phyloP scores from a whole-genome alignment of 169 alveolate genomes.

The Pseudocohnilembus persalinus region DNA sequence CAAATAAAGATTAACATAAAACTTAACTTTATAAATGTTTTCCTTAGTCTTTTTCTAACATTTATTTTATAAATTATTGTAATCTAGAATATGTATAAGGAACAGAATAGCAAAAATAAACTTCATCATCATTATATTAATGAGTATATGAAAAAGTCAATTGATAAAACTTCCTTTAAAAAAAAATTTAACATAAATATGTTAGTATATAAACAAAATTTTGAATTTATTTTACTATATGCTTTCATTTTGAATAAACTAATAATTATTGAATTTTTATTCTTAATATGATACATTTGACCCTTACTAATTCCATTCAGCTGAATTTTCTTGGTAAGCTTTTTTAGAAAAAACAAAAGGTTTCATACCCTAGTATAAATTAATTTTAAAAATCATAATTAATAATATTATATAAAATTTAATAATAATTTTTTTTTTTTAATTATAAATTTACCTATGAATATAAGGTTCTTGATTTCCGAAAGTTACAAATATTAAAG shows the following conservation, averaged over 20 bases:
- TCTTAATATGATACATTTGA: slow-evolving; percentile 50
- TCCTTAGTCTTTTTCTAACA: slow-evolving; percentile 36
- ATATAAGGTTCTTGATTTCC: slow-evolving; percentile 73
- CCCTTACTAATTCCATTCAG: slow-evolving; percentile 71
- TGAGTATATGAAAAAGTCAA: slow-evolving; percentile 69
- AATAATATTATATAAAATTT: background rate
- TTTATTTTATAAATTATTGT: slow-evolving; percentile 25
- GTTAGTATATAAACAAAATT: too few species aligned
- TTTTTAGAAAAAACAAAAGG: slow-evolving; percentile 48
- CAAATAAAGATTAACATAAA: slow-evolving; percentile 50
- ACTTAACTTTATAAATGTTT: slow-evolving; percentile 20
- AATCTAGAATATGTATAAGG: slow-evolving; percentile 84
- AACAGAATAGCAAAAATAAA: slow-evolving; percentile 78
- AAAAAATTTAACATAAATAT: too few species aligned
- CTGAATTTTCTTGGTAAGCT: slow-evolving; percentile 14
- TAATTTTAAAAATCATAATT: too few species aligned
- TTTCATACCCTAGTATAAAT: slow-evolving; percentile 80
- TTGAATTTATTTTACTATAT: background rate
- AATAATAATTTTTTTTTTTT: too few species aligned
- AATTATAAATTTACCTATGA: slow-evolving; percentile 35
- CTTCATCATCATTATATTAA: slow-evolving; percentile 65
- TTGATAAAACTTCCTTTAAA: slow-evolving; percentile 52
- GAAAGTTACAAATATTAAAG: slow-evolving; percentile 76
- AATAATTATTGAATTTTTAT: slow-evolving; percentile 44
- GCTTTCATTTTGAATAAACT: background rate